Evolutionary conservation across 139 green algal species (phyloP).

Genomic region (Chlamydomonas schloesseri): DNA sequence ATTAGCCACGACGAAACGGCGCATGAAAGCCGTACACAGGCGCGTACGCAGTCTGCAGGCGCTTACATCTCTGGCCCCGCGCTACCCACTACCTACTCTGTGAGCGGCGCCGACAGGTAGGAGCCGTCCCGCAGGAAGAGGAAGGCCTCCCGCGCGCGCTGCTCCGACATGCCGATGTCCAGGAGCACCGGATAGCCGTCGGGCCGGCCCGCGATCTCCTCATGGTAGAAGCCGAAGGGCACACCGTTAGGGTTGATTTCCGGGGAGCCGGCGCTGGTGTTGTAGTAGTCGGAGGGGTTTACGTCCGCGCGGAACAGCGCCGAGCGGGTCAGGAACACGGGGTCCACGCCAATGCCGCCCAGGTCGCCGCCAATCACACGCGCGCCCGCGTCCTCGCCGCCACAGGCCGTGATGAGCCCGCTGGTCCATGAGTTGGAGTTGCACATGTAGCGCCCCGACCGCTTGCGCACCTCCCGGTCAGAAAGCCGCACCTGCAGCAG

Average conservation of each 20-base stretch:
- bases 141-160: not conserved
- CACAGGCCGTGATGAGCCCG: too few relatives aligned
- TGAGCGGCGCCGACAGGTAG: not conserved
- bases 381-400: too few relatives aligned
- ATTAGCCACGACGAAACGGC: too few relatives aligned
- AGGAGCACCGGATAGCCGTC: not conserved
- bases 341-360: not conserved
- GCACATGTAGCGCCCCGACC: too few relatives aligned
- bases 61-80: too few relatives aligned
- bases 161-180: not conserved
- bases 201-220: not conserved
- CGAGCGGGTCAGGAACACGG: not conserved
- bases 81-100: not conserved
- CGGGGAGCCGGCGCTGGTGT: not conserved
- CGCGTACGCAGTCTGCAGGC: too few relatives aligned
- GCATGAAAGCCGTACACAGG: too few relatives aligned
- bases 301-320: not conserved
- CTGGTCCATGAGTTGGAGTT: too few relatives aligned
- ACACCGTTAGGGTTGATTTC: not conserved
- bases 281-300: not conserved
- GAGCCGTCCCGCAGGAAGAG: not conserved
- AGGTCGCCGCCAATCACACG: not conserved
- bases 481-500: too few relatives aligned
- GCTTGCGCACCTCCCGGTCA: too few relatives aligned
- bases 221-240: not conserved